Evolutionary conservation across 2,329 filamentous ascomycete species (phyloP), one percentile per base, ranked within the genome.

Genomic region (Trichoderma breve): DNA sequence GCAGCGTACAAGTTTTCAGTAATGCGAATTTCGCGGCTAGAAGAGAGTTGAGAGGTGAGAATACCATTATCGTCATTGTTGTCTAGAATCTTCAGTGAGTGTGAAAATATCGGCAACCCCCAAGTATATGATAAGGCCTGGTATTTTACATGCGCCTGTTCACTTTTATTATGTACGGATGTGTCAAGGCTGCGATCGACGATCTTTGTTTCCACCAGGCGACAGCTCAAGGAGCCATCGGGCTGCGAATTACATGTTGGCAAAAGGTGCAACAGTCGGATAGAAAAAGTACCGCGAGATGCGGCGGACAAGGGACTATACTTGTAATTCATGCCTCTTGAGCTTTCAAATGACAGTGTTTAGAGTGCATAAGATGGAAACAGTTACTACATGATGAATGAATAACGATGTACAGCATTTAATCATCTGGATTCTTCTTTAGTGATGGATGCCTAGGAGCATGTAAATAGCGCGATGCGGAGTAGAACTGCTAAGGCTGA

Each of bases 111-210:
- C 7, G 63, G 43, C 14, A 26, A 36, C 15, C 63, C 63, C 63
- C 63, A 66, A 12, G 63, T 66, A 36, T 66, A 66, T 18, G 63
- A 66, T 14, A 66, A 30, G 21, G 63, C 63, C n/a, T 53, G 43
- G 6, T 53, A 66, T n/a, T 66, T 36, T 14, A 36, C 26, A 24
- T 18, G 43, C 14, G 9, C 6, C 28, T 24, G n/a, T 26, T 26
- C 47, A 6, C 11, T 18, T 14, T 55, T 21, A 30, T 18, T 9
- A 11, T 18, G 7, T 2, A 21, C n/a, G 12, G 1, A 15, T 15
- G 32, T 12, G 28, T 24, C n/a, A 12, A 14, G 14, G 14, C 14
- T 36, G 15, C 15, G 21, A 18, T 55, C n/a, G 28, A 47, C 12
- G n/a, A 66, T 36, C 43, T 34, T 6, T 6, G 63, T 66, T 26